phyloP scores from a whole-genome alignment of 176 grass and related monocot species.

The Zoysia japonica region DNA sequence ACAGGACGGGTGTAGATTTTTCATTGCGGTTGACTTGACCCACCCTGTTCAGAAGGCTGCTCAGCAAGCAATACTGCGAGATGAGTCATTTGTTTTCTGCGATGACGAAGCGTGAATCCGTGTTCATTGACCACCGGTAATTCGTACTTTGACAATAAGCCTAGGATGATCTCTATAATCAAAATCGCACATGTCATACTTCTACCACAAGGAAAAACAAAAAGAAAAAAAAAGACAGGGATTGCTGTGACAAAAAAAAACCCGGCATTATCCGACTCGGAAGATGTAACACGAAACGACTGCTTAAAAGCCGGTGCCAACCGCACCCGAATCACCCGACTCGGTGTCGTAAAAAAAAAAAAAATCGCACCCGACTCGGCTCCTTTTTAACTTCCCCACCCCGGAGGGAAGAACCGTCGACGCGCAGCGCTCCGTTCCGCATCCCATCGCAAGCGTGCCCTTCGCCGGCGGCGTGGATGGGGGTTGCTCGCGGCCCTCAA shows the following conservation, averaged over 20 bases:
- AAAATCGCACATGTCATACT: too few species aligned
- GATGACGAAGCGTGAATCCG: not conserved
- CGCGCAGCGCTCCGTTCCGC: conserved; percentile 1
- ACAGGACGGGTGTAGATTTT: not conserved
- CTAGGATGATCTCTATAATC: too few species aligned
- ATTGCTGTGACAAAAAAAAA: conserved; percentile 9
- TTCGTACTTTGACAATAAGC: not conserved
- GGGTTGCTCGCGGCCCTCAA: not conserved
- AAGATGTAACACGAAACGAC: too few species aligned
- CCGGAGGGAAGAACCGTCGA: conserved; percentile 11
- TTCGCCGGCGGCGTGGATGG: conserved; percentile 31
- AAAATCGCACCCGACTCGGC: not conserved
- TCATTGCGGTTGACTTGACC: not conserved
- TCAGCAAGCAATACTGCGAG: too few species aligned
- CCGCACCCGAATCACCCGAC: not conserved
- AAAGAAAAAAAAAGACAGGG: not conserved
- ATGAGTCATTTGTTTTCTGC: not conserved
- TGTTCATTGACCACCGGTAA: not conserved
- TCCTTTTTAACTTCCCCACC: conserved; percentile 30
- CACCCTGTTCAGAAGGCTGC: too few species aligned
- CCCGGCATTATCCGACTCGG: conserved; percentile 1
- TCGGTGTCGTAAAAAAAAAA: too few species aligned
- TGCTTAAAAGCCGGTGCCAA: conserved; percentile 36
- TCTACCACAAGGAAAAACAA: not conserved
- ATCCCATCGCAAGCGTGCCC: not conserved